Percentiles rank a stretch among this genome's conserved stretches.
These are phyloP conservation scores for Mollisiaceae sp. DNA, from an alignment of 2,329 filamentous ascomycete genomes.

Conservation along the genomic window DNA sequence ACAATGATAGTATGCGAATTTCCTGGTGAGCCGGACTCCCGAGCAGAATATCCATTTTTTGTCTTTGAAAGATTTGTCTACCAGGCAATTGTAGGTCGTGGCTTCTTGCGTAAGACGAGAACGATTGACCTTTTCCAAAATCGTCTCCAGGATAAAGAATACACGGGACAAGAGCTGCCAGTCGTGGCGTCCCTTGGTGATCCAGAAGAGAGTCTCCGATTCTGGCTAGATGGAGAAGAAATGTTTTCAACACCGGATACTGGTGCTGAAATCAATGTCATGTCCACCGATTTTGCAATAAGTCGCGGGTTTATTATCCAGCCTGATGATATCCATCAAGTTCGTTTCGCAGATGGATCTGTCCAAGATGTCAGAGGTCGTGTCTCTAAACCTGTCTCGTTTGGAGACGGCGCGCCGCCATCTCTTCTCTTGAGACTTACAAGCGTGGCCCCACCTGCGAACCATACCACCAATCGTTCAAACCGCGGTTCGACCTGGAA, in stretches of 20 bases:
- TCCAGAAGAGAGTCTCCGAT: not conserved
- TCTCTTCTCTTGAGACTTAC: not conserved
- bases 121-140: not conserved
- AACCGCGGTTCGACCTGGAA: not conserved
- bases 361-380: slow-evolving; percentile 6
- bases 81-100: not conserved
- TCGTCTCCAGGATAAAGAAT: not conserved
- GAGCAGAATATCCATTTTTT: not conserved
- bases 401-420: not conserved
- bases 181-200: not conserved
- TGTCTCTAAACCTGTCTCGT: not conserved
- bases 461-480: not conserved
- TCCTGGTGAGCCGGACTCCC: not conserved
- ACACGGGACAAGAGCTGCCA: not conserved
- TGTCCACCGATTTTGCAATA: not conserved
- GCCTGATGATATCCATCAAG: not conserved
- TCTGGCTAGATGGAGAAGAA: slow-evolving; percentile 3
- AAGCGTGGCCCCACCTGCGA: not conserved
- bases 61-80: not conserved
- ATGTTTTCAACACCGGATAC: slow-evolving; percentile 1
- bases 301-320: not conserved
- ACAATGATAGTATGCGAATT: not conserved
- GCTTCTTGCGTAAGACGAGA: not conserved
- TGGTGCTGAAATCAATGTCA: not conserved
- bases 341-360: slow-evolving; percentile 3